Base-by-base conservation (phyloP, 352 stramenopile genomes). In the Phytopythium montanum region DNA sequence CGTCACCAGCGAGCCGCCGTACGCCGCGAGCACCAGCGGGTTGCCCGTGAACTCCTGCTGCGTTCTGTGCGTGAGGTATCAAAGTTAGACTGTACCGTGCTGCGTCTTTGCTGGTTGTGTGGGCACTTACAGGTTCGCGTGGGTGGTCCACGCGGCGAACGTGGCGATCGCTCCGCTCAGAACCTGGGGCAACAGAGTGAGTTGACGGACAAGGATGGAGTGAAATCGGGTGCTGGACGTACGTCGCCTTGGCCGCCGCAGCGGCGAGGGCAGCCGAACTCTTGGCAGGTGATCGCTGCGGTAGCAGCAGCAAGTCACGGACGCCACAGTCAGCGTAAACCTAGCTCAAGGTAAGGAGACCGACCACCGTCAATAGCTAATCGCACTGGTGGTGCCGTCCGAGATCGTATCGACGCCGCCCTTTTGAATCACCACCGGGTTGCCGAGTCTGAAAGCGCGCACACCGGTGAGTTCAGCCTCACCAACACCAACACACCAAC, bases 171-270 rank as follows among this genome's bases (percentile, higher is more conserved):
- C 72, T 16, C 93, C 93, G 7, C 85, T 84, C 28, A 98, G 69
- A 13, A 95, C 73, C 86, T 95, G 64, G 2, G 31, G 1, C 39
- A 46, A 14, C 39, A 25, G n/a, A 28, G 54, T 21, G 9, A 54
- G 23, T 21, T 2, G 52, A 41, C 26, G 39, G 5, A 10, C 29
- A n/a, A 19, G 23, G 25, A 53, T 29, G 49, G 1, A 25, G 39
- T 58, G 21, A 46, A 19, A 23, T 16, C 13, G 31, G 19, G 7
- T 16, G 5, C 10, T n/a, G 10, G n/a, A 49, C 71, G 36, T 73
- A 98, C 85, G 63, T 98, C 93, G 59, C 93, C 93, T 68, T 98
- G 87, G 21, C 93, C 93, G 33, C 93, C 93, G 52, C 90, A 98
- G 2, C 93, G 84, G 21, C 92, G 75, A 18, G 88, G 80, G n/a